Base-by-base conservation (phyloP, 2,329 filamentous ascomycete species). In the Chrysosporium queenslandicum region DNA sequence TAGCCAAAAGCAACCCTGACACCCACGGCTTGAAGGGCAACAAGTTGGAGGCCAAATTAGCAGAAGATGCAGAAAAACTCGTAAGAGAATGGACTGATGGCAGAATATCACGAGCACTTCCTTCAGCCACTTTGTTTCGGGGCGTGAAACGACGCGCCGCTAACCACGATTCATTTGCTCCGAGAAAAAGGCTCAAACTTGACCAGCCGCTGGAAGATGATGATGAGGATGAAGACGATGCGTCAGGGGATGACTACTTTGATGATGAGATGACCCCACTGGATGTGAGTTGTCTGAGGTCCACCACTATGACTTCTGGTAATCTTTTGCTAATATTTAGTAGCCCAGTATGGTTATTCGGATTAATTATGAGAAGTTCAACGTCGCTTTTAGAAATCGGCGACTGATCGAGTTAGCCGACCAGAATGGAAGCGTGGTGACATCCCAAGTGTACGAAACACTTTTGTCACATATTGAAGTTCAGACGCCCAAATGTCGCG, bases 281-380 rank as follows among this genome's bases (percentile, higher is more conserved):
- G 65, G 67, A 71, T 58, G 69, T 71, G 61, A 62, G 63, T 55
- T 6, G 34, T 16, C 18, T 46, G n/a, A n/a, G 11, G 5, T 41
- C 20, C 11, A 2, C 16, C 11, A 2, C 12, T 7, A 18, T 36
- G 12, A 2, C 30, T 39, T n/a, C n/a, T n/a, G n/a, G n/a, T n/a
- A 30, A 16, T 34, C 6, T 14, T 8, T 39, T 30, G n/a, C 56
- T 58, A 45, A 58, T 30, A 2, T 18, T 16, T 6, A 32, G 16
- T 63, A 94, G 83, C 78, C 81, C 46, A 79, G 85, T 53, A 74
- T 89, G 58, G 77, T 90, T 32, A 74, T 97, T 46, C 81, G 84
- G 25, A 75, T 96, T 51, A 96, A 95, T 64, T 84, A 87, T 62
- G 85, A 90, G 52, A 94, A 91, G 66, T 87, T 88, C 54, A 74